Evolutionary conservation across 2,329 filamentous ascomycete genomes (phyloP).

Genomic region (Emergomyces africanus): DNA sequence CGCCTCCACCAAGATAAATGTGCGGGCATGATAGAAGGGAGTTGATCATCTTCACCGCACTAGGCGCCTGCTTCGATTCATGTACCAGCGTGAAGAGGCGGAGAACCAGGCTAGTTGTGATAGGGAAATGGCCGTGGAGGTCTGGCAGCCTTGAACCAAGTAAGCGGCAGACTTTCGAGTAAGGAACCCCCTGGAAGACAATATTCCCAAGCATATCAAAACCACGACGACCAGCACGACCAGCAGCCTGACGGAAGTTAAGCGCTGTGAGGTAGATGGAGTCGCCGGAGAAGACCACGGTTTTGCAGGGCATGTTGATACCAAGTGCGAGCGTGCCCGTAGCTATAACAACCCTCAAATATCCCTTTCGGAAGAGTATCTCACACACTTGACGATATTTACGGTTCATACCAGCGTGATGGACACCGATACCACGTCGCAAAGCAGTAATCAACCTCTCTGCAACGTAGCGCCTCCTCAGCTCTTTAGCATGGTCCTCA

Average conservation of each 20-base stretch:
- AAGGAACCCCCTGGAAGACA: slow-evolving; percentile 56
- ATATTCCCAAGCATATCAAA: slow-evolving; percentile 74
- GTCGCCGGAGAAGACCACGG: slow-evolving; percentile 63
- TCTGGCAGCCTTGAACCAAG: slow-evolving; percentile 62
- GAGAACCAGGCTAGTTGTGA: slow-evolving; percentile 60
- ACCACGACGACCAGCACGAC: slow-evolving; percentile 65
- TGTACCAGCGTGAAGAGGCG: slow-evolving; percentile 55
- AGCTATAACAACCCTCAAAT: slow-evolving; percentile 56
- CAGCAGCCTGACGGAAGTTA: slow-evolving; percentile 64
- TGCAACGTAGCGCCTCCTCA: slow-evolving; percentile 40
- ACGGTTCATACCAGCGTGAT: slow-evolving; percentile 69
- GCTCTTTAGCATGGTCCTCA: slow-evolving; percentile 38
- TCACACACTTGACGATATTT: slow-evolving; percentile 59
- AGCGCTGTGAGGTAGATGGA: slow-evolving; percentile 60
- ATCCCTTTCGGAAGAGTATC: slow-evolving; percentile 61
- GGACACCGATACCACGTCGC: slow-evolving; percentile 57
- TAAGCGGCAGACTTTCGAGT: slow-evolving; percentile 51
- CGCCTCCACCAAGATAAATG: slow-evolving; percentile 56
- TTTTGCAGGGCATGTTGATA: slow-evolving; percentile 78
- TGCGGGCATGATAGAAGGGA: slow-evolving; percentile 57
- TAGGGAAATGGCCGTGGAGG: slow-evolving; percentile 63
- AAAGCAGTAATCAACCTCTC: slow-evolving; percentile 48
- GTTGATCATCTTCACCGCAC: slow-evolving; percentile 49
- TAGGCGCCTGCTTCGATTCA: slow-evolving; percentile 50
- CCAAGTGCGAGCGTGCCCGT: slow-evolving; percentile 65